Percentiles rank a stretch among this genome's conserved stretches.
These are phyloP conservation scores for Plenodomus tracheiphilus DNA, from an alignment of 2,329 filamentous ascomycete genomes.

Conservation along the genomic window DNA sequence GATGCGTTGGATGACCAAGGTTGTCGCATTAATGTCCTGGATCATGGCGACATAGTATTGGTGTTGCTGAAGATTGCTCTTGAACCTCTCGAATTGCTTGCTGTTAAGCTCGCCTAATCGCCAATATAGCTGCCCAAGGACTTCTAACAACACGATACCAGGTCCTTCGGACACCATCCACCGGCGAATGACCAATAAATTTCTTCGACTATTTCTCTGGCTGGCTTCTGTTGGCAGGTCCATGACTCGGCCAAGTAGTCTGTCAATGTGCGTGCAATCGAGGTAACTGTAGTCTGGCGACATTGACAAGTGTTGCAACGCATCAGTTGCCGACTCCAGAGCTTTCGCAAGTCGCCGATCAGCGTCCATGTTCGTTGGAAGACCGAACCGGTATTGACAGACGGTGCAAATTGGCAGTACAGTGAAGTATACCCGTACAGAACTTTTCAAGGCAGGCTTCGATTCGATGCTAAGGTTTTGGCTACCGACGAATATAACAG, in stretches of 20 bases:
- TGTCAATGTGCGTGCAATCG: constrained; percentile 41
- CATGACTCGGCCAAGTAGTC: constrained; percentile 38
- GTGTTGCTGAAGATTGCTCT: constrained; percentile 30
- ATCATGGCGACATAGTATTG: constrained; percentile 33
- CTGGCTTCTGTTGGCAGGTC: constrained; percentile 41
- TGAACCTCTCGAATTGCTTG: constrained; percentile 43
- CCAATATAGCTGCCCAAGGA: constrained; percentile 42
- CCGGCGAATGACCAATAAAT: constrained; percentile 38
- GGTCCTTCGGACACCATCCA: constrained; percentile 42
- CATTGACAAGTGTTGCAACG: constrained; percentile 40
- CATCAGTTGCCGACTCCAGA: constrained; percentile 38
- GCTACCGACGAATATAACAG: not conserved
- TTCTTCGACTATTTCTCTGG: constrained; percentile 40
- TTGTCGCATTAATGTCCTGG: constrained; percentile 26
- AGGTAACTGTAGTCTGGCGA: constrained; percentile 33
- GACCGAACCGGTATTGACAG: not conserved
- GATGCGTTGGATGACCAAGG: constrained; percentile 37
- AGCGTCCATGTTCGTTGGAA: constrained; percentile 28
- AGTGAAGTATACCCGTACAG: constrained; percentile 3
- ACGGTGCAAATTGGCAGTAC: constrained; percentile 4
- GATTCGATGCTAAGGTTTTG: not conserved
- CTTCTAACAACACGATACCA: constrained; percentile 36
- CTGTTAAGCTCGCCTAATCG: constrained; percentile 41
- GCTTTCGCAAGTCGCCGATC: constrained; percentile 37
- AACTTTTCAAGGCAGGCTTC: not conserved